These are phyloP conservation scores for Sonneratia alba DNA, from an alignment of 345 rosid genomes.

Conservation along the genomic window DNA sequence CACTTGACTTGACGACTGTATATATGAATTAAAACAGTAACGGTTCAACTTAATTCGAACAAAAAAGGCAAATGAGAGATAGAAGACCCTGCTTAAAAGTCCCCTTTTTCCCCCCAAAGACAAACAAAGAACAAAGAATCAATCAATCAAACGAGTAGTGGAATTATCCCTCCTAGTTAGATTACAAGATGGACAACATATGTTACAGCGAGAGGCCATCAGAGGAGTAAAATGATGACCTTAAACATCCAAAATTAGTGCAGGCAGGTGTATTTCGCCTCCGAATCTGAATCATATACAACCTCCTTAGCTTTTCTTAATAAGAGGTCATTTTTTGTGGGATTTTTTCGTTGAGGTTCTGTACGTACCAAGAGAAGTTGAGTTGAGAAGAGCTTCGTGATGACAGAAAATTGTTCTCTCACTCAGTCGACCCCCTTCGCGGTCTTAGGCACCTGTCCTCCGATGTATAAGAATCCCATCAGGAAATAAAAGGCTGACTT, in stretches of 20 bases:
- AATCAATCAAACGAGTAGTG: slow-evolving; percentile 7
- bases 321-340: background rate
- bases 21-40: no score
- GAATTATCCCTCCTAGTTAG: slow-evolving; percentile 4
- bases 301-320: background rate
- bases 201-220: slow-evolving; percentile 13
- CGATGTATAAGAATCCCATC: slow-evolving; percentile 59
- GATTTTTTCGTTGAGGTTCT: background rate
- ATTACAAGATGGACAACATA: slow-evolving; percentile 8
- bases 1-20: no score
- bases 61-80: no score
- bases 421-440: slow-evolving; percentile 40
- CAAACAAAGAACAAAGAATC: slow-evolving; percentile 5
- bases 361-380: slow-evolving; percentile 14
- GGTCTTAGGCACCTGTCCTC: slow-evolving; percentile 53
- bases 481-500: slow-evolving; percentile 21
- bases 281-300: slow-evolving; percentile 20
- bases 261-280: slow-evolving; percentile 1
- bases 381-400: slow-evolving; percentile 21
- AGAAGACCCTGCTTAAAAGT: no score
- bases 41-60: no score
- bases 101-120: no score
- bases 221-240: slow-evolving; percentile 7
- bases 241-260: slow-evolving; percentile 10
- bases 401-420: slow-evolving; percentile 11